Base-by-base conservation (phyloP, 176 grass and related monocot species). In the Thalia dealbata region DNA sequence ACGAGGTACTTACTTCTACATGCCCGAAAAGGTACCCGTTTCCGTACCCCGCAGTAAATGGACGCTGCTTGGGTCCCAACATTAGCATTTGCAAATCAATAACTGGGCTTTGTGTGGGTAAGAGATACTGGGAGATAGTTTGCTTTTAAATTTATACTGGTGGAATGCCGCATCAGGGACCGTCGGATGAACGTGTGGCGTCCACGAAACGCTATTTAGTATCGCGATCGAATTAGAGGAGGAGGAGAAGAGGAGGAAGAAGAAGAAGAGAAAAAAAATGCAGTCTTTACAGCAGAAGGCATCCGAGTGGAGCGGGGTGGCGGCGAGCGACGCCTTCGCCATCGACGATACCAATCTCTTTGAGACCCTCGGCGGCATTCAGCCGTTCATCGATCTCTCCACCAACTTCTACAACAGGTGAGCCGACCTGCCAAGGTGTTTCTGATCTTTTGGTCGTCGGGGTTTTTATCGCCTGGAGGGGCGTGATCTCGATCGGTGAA, bases 391-490 rank as follows among this genome's bases (percentile, higher is more conserved):
- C 54, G 83, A 99, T 48, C 89, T 99, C 50, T 99, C 87, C 66
- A 99, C 95, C 67, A 91, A 92, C 61, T 99, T 99, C 87, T 99
- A 99, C 87, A 91, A 81, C 58, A 99, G 90, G 87, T 92, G 52
- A 16, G 1, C 8, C 38, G 61, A 22, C 52, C 16, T 35, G 10
- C 48, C 15, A 4, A 7, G 38, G n/a, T 24, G n/a, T 16, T 3
- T 50, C 48, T 1, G 59, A 72, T 77, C 50, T 69, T 65, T 29
- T 71, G 21, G 16, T 15, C 16, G 7, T 23, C 61, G 50, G 22
- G 11, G 11, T 55, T 26, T 43, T 74, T 32, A 32, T 51, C 30
- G 13, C 28, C 65, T 70, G 28, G 5, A n/a, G 52, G n/a, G 26
- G 16, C 15, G 51, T 45, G 27, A 3, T 27, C 18, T n/a, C 24